phyloP scores from a whole-genome alignment of 345 rosid species.

The Salix udensis region DNA sequence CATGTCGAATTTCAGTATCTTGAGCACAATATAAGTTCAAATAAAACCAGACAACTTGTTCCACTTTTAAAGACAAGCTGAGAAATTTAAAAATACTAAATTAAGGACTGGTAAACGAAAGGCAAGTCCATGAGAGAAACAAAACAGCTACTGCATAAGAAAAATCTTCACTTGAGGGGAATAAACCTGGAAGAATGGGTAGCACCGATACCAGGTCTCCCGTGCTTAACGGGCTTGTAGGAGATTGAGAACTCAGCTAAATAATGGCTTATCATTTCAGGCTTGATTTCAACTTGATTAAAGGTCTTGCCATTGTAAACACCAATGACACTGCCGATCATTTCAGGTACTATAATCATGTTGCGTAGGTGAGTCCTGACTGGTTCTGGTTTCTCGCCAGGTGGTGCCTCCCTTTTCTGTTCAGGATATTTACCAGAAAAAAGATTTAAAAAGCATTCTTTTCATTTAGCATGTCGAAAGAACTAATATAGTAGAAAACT shows the following conservation, averaged over 20 bases:
- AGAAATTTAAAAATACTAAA: not conserved
- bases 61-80: no score
- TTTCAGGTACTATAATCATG: slow-evolving; percentile 94
- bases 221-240: slow-evolving; percentile 88
- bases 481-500: no score
- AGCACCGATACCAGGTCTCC: slow-evolving; percentile 99
- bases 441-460: not conserved
- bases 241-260: slow-evolving; percentile 35
- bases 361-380: slow-evolving; percentile 91
- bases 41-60: no score
- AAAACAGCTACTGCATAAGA: not conserved
- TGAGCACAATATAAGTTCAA: no score
- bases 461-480: no score
- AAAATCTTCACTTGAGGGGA: slow-evolving; percentile 67
- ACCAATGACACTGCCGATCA: slow-evolving; percentile 93
- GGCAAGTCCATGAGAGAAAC: not conserved
- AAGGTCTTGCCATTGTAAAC: slow-evolving; percentile 96
- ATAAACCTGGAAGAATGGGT: slow-evolving; percentile 97
- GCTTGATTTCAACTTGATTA: slow-evolving; percentile 95
- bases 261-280: slow-evolving; percentile 71
- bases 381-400: slow-evolving; percentile 97
- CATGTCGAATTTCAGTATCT: no score
- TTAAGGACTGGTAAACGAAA: not conserved
- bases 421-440: not conserved
- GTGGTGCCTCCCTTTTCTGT: slow-evolving; percentile 95